A percentile compares a stretch with the other conserved stretches of the same genome.
phyloP scores from a whole-genome alignment of 1,284 basidiomycete genomes.

The Thelephora terrestris region DNA sequence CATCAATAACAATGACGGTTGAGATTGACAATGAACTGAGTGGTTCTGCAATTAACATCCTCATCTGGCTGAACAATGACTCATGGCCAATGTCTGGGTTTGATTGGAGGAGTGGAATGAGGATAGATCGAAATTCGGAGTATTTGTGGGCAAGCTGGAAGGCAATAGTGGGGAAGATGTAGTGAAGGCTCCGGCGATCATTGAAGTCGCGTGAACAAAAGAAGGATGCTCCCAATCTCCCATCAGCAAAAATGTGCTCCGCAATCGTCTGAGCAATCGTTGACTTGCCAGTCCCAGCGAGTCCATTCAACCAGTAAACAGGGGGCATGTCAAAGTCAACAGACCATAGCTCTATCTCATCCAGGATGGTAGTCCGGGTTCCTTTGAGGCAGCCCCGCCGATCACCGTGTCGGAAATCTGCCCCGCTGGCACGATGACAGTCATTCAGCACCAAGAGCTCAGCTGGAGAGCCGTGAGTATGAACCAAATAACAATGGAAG shows the following conservation, averaged over 20 bases:
- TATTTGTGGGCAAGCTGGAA: too few relatives aligned
- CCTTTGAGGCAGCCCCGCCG: too few relatives aligned
- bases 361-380: background rate
- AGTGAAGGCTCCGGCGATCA: background rate
- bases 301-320: background rate
- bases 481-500: too few relatives aligned
- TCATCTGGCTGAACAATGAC: background rate
- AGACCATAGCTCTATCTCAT: background rate
- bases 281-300: constrained; percentile 1
- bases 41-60: background rate
- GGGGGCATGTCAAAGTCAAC: background rate
- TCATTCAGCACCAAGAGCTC: too few relatives aligned
- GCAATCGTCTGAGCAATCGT: constrained; percentile 10
- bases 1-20: background rate
- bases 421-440: too few relatives aligned
- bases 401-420: too few relatives aligned
- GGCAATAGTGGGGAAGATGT: background rate
- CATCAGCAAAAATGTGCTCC: background rate
- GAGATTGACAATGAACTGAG: background rate
- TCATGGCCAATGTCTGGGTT: background rate
- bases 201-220: background rate
- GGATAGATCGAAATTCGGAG: too few relatives aligned
- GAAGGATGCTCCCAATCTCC: background rate
- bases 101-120: background rate
- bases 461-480: too few relatives aligned